Percentiles rank a stretch among this genome's conserved stretches.
These are phyloP conservation scores for Wickerhamiella bombiphila DNA, from an alignment of 805 yeast genomes.

Conservation along the genomic window DNA sequence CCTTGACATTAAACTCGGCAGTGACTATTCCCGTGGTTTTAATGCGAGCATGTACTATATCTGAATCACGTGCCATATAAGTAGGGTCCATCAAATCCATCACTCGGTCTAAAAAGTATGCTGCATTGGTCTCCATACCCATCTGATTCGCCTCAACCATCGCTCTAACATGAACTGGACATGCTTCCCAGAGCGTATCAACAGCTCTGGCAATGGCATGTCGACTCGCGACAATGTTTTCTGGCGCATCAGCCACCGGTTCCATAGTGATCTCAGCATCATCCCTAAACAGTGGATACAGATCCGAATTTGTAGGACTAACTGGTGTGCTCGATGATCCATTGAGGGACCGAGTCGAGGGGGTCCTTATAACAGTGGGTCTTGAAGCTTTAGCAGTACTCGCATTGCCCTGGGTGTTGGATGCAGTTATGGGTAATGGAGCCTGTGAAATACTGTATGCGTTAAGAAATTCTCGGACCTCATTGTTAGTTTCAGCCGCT, in stretches of 20 bases:
- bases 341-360: too few species aligned
- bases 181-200: slow-evolving; percentile 41
- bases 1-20: slow-evolving; percentile 53
- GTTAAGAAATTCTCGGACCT: slow-evolving; percentile 45
- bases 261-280: neutral
- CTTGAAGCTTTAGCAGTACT: neutral
- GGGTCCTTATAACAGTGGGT: neutral
- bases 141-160: slow-evolving; percentile 46
- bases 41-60: slow-evolving; percentile 78
- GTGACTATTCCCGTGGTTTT: slow-evolving; percentile 94
- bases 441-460: neutral
- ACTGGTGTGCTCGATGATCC: too few species aligned
- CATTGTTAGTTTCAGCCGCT: slow-evolving; percentile 30
- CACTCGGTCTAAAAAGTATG: slow-evolving; percentile 68
- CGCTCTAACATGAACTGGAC: slow-evolving; percentile 30
- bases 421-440: neutral
- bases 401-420: neutral
- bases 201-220: slow-evolving; percentile 53
- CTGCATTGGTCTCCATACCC: slow-evolving; percentile 72
- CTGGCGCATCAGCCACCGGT: neutral
- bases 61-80: slow-evolving; percentile 64
- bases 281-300: too few species aligned
- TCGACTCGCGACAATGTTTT: slow-evolving; percentile 11
- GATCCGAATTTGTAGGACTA: too few species aligned
- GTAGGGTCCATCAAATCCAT: slow-evolving; percentile 44